phyloP scores from a whole-genome alignment of 1,284 basidiomycete genomes.

The Malassezia slooffiae region DNA sequence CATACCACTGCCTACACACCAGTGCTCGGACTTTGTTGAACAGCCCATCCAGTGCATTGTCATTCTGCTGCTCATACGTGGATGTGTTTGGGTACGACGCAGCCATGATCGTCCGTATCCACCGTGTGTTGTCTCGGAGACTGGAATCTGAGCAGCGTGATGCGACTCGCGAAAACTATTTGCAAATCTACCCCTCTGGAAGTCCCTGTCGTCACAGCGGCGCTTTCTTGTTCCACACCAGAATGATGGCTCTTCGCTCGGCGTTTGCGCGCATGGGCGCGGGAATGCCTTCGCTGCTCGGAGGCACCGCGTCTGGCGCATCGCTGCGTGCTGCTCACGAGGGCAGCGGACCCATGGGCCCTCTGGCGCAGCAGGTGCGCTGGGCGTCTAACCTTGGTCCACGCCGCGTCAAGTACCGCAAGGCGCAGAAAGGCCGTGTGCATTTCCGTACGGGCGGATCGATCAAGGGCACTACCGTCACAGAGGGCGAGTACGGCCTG shows the following conservation, averaged over 20 bases:
- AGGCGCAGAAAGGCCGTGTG: slow-evolving; percentile 75
- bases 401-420: slow-evolving; percentile 65
- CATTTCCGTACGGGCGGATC: slow-evolving; percentile 61
- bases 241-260: neutral
- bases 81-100: slow-evolving; percentile 23
- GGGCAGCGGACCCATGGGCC: neutral
- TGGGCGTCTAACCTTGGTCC: slow-evolving; percentile 63
- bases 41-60: slow-evolving; percentile 32
- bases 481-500: slow-evolving; percentile 82
- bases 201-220: neutral
- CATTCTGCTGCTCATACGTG: slow-evolving; percentile 42
- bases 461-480: slow-evolving; percentile 81
- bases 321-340: neutral
- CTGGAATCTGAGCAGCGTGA: neutral
- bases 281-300: neutral
- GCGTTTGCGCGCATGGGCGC: slow-evolving; percentile 10
- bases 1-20: neutral
- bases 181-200: neutral
- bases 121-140: neutral
- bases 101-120: slow-evolving; percentile 15
- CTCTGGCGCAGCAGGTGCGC: slow-evolving; percentile 40
- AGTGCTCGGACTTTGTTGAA: slow-evolving; percentile 34
- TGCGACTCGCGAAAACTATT: neutral
- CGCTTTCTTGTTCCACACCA: neutral
- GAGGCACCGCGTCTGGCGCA: neutral